These are phyloP conservation scores for Decorospora gaudefroyi DNA, from an alignment of 2,329 filamentous ascomycete genomes.

Conservation along the genomic window DNA sequence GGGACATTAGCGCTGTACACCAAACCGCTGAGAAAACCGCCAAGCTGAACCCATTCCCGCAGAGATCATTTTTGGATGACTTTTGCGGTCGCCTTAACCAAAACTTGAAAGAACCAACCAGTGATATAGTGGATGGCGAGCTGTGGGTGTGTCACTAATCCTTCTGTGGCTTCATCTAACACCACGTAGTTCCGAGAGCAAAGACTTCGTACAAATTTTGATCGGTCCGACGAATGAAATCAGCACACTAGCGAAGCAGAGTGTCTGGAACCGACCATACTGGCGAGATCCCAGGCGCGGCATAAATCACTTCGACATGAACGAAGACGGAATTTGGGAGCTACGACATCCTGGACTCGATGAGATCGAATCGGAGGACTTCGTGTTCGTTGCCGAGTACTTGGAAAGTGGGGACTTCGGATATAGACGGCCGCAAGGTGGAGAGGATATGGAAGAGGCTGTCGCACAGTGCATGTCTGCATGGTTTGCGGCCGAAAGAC, in stretches of 20 bases:
- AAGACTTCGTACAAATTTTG: slow-evolving; percentile 27
- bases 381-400: slow-evolving; percentile 33
- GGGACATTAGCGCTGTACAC: background rate
- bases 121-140: slow-evolving; percentile 24
- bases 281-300: slow-evolving; percentile 18
- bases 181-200: slow-evolving; percentile 16
- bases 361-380: slow-evolving; percentile 26
- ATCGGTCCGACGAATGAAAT: slow-evolving; percentile 24
- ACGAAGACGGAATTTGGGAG: slow-evolving; percentile 21
- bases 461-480: slow-evolving; percentile 29
- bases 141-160: slow-evolving; percentile 17
- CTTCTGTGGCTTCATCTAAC: background rate
- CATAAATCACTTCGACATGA: slow-evolving; percentile 14
- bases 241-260: slow-evolving; percentile 14
- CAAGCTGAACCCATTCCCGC: background rate
- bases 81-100: background rate
- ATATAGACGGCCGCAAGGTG: slow-evolving; percentile 9
- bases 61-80: background rate
- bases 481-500: slow-evolving; percentile 27
- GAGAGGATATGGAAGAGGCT: slow-evolving; percentile 14
- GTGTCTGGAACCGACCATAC: slow-evolving; percentile 23
- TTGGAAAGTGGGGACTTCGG: slow-evolving; percentile 33
- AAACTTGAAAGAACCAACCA: slow-evolving; percentile 5
- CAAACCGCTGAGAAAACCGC: background rate
- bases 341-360: slow-evolving; percentile 23